Percentiles rank a stretch among this genome's conserved stretches.
phyloP scores from a whole-genome alignment of 2,329 filamentous ascomycete genomes.

The Daldinia sp. region DNA sequence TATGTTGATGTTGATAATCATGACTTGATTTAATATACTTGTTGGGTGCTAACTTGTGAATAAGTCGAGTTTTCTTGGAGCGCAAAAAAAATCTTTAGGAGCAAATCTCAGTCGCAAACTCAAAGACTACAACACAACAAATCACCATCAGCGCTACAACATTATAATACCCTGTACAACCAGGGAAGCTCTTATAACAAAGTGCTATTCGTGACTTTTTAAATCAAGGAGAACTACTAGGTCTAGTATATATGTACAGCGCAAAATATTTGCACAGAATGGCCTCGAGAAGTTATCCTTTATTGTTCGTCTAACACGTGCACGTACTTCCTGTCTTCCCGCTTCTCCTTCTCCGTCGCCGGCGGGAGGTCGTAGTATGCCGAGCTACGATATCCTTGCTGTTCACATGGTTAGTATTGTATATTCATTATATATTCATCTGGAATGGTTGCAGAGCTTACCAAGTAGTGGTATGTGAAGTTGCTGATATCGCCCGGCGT shows the following conservation, averaged over 20 bases:
- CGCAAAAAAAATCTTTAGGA: conserved; percentile 18
- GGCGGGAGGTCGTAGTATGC: conserved; percentile 94
- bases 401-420: conserved; percentile 52
- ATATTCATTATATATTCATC: conserved; percentile 34
- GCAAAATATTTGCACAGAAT: conserved; percentile 38
- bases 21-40: background rate
- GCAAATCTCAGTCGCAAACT: conserved; percentile 7
- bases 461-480: conserved; percentile 93
- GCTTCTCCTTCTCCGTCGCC: conserved; percentile 92
- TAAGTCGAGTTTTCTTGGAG: conserved; percentile 10
- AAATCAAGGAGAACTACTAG: conserved; percentile 46
- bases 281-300: conserved; percentile 47
- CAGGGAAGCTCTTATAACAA: conserved; percentile 10
- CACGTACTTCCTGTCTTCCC: conserved; percentile 95
- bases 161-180: background rate
- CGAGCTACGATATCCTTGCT: conserved; percentile 92
- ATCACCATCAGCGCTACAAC: conserved; percentile 6
- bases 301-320: conserved; percentile 92
- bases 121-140: conserved; percentile 17
- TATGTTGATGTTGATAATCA: background rate
- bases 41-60: conserved; percentile 16
- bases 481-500: conserved; percentile 87
- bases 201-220: conserved; percentile 30
- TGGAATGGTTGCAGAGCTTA: conserved; percentile 62
- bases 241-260: conserved; percentile 57